These are phyloP conservation scores for Cryptococcus sp. DNA, from an alignment of 1,284 basidiomycete genomes.

Conservation along the genomic window DNA sequence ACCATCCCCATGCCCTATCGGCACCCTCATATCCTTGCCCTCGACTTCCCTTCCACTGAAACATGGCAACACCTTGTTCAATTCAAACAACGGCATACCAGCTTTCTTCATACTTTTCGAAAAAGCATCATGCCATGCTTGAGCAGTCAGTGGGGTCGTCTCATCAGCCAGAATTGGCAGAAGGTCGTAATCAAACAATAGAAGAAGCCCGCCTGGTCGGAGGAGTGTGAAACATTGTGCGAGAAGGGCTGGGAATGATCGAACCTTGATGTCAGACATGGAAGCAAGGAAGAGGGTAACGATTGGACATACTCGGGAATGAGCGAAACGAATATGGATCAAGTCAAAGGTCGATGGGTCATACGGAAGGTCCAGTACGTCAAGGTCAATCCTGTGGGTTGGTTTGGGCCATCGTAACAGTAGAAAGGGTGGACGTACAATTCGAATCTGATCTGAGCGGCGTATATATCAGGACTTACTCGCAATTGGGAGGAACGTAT, in stretches of 20 bases:
- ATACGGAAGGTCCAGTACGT: constrained; percentile 11
- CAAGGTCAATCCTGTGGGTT: not conserved
- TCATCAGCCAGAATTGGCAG: constrained; percentile 7
- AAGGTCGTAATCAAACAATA: constrained; percentile 15
- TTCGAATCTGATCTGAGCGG: constrained; percentile 13
- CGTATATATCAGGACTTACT: constrained; percentile 17
- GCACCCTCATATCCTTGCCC: constrained; percentile 19
- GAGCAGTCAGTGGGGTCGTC: constrained; percentile 5
- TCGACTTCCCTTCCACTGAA: constrained; percentile 6
- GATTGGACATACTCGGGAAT: constrained; percentile 9
- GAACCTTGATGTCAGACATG: constrained; percentile 1
- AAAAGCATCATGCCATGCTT: constrained; percentile 3
- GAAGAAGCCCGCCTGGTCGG: constrained; percentile 14
- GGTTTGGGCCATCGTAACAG: too few species aligned
- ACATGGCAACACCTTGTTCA: constrained; percentile 1
- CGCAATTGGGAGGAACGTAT: constrained; percentile 15
- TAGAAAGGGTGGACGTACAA: constrained; percentile 8
- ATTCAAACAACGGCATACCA: constrained; percentile 21
- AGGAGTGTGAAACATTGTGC: constrained; percentile 4
- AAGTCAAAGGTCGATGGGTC: constrained; percentile 11
- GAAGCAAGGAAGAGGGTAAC: constrained; percentile 3
- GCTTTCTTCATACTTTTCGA: constrained; percentile 26
- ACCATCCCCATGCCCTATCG: constrained; percentile 21
- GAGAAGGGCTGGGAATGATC: not conserved
- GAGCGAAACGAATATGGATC: constrained; percentile 19